A percentile compares a stretch with the other conserved stretches of the same genome.
Conservation (phyloP, 2,329 filamentous ascomycete species). For the Endothia cerciana region DNA sequence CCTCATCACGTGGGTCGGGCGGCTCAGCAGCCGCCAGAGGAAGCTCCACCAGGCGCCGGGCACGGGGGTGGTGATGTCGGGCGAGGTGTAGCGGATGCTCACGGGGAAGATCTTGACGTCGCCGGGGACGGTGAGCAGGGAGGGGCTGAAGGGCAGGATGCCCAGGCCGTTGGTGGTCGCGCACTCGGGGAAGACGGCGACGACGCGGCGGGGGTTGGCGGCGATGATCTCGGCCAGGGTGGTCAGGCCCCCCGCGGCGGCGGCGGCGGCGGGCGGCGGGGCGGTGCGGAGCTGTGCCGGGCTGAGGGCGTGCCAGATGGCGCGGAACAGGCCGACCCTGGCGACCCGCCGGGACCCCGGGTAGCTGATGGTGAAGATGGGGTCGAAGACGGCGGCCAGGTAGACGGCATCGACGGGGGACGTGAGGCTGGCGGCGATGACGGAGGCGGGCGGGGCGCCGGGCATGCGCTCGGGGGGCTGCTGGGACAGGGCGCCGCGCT, state of each 20-base stretch:
- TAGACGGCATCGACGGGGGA: slow-evolving; percentile 93
- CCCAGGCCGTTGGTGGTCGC: slow-evolving; percentile 92
- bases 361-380: slow-evolving; percentile 87
- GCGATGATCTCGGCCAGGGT: slow-evolving; percentile 66
- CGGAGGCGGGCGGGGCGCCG: slow-evolving; percentile 63
- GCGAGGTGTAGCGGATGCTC: slow-evolving; percentile 84
- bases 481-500: slow-evolving; percentile 82
- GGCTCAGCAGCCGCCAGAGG: slow-evolving; percentile 83
- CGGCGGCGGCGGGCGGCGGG: slow-evolving; percentile 49
- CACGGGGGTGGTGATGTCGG: slow-evolving; percentile 88
- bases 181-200: slow-evolving; percentile 91
- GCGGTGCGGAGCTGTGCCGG: slow-evolving; percentile 50
- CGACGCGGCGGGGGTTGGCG: slow-evolving; percentile 72
- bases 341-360: slow-evolving; percentile 74
- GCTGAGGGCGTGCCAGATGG: slow-evolving; percentile 74
- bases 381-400: slow-evolving; percentile 93
- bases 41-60: slow-evolving; percentile 75
- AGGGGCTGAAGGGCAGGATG: slow-evolving; percentile 81
- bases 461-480: slow-evolving; percentile 77
- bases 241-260: slow-evolving; percentile 57
- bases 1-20: slow-evolving; percentile 85
- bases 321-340: slow-evolving; percentile 75
- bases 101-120: slow-evolving; percentile 85
- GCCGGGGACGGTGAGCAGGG: slow-evolving; percentile 68
- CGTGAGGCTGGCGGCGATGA: slow-evolving; percentile 90